Evolutionary conservation across 2,329 filamentous ascomycete species (phyloP), one percentile per base, ranked within the genome.

Genomic region (Ampelomyces quisqualis): DNA sequence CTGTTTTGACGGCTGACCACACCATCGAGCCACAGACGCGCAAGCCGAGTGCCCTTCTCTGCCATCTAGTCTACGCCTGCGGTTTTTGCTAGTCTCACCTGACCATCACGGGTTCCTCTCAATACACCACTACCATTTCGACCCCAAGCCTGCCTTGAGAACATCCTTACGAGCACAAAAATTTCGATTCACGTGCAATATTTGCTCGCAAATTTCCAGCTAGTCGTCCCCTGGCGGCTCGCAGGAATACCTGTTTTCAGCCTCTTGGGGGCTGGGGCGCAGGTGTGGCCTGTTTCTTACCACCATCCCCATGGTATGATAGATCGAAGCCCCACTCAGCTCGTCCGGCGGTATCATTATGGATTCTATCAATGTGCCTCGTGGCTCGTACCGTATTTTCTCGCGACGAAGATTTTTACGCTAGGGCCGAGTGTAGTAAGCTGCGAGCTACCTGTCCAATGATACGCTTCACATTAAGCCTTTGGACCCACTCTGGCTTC

Each of bases 121-220:
- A 55, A 55, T 55, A 56, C 59, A 58, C 57, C 56, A 49, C 38
- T 28, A 33, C 41, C 40, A 45, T 21, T 45, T 42, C 38, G 28
- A 14, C 14, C 18, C 15, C 22, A 4, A 31, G 42, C 29, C 31
- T 33, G 17, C 42, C 35, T 27, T 43, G 21, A 34, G 29, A 33
- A 10, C 13, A 40, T 31, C 44, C 44, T 6, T 43, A 38, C 34
- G 34, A 32, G 23, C 28, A 34, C 36, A 39, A n/a, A n/a, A n/a
- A n/a, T n/a, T 40, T 29, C 7, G 27, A 21, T 13, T 17, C 22
- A n/a, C n/a, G n/a, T n/a, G n/a, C n/a, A n/a, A 39, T 35, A 34
- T 35, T 51, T 45, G 30, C 36, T 40, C 50, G 48, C 38, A 43
- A 44, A 24, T 27, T 27, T 30, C 21, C 28, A 29, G 26, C 50